Evolutionary conservation across 108 stramenopile species (phyloP), one percentile per base, ranked within the genome.

Genomic region (Mediolabrus comicus): DNA sequence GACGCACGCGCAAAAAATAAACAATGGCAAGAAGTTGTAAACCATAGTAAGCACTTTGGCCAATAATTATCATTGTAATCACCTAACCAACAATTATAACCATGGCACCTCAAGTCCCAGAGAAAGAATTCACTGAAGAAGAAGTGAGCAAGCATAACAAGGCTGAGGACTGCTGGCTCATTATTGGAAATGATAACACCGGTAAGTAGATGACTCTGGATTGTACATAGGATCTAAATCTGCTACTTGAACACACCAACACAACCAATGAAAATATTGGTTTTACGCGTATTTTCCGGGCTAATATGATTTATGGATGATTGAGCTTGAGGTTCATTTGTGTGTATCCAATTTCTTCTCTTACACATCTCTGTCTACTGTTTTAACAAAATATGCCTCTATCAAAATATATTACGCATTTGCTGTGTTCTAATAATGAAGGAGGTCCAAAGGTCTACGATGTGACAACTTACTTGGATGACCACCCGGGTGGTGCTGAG

Each of bases 371-470:
- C 16, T 8, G 7, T 51, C 16, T 11, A 65, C 43, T 12, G n/a
- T 9, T n/a, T 17, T 10, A 32, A 61, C 29, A 61, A 33, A 13
- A 12, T n/a, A n/a, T n/a, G n/a, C n/a, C n/a, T n/a, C n/a, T n/a
- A n/a, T n/a, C n/a, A n/a, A n/a, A n/a, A n/a, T n/a, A n/a, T n/a
- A n/a, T n/a, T n/a, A n/a, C n/a, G n/a, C n/a, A 8, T 6, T 24
- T 43, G 7, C 9, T 46, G 46, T 46, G 6, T 46, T 46, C 46
- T 22, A 49, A 49, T 22, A 49, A 49, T 22, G 51, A 62, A 94
- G 96, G 94, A 32, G 96, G 92, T 14, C 89, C 97, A 39, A 92
- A 97, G 82, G 97, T 99, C 14, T 99, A 98, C 81, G 96, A 99
- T 71, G 95, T 99, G 7, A 85, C 97, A n/a, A 87, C 84, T 49